Evolutionary conservation across 495 filamentous ascomycete genomes (phyloP), one percentile per base, ranked within the genome.

Genomic region (Pseudoneurospora amorphoporcata): DNA sequence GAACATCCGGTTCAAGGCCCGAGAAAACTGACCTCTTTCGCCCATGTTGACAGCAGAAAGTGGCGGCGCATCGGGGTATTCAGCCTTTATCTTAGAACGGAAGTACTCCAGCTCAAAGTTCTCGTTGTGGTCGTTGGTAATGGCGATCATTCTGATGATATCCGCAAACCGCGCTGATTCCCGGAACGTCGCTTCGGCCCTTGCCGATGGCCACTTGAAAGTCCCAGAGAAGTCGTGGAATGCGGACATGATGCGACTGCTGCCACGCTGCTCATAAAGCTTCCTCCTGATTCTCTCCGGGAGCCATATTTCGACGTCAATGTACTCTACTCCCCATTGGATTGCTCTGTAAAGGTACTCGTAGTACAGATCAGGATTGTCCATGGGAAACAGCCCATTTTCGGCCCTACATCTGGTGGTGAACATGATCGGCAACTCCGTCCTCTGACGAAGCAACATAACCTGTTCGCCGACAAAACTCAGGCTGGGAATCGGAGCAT

Each of bases 31-130:
- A 4, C 92, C 92, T 69, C 89, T 87, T 77, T 92, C 91, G 38
- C 92, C 92, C 92, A 94, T 94, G 79, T 95, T 95, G 71, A 94
- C 88, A 17, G 90, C 92, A 8, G 92, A 93, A n/a, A 95, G 79
- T 4, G 90, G 89, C 8, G 91, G 91, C 12, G 84, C 81, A 72
- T 89, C 86, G 1, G 89, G 82, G 73, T 90, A 90, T 72, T 88
- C 86, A 35, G 84, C 79, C 75, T 88, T 90, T 76, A 94, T 89
- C 68, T 88, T 91, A 0, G 91, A 92, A 10, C 92, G 89, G 83
- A 95, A 95, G 80, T 93, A 94, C 80, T 95, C 92, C 9, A 95
- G 85, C 81, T 94, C 91, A 77, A 94, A 94, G 79, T 94, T 94
- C 72, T 92, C 92, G 75, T 93, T 90, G 78, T 90, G 88, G 19